phyloP scores from a whole-genome alignment of 2,329 filamentous ascomycete species.

The Cercospora brassicicola region DNA sequence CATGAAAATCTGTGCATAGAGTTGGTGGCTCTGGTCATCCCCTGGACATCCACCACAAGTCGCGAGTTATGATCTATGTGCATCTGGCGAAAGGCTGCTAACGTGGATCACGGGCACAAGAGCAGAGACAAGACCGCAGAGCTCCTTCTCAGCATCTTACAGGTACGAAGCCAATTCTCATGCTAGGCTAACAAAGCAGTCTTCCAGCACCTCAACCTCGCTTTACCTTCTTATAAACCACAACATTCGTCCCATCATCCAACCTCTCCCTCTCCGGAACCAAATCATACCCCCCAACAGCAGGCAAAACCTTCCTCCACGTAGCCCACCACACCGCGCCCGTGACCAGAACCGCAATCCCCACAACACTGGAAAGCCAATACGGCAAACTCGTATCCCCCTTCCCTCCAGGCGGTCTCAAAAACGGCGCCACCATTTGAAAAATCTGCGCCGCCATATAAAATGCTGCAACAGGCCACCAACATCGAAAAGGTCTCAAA shows the following conservation, averaged over 20 bases:
- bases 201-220: not conserved
- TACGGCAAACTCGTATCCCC: conserved; percentile 47
- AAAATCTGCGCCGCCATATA: conserved; percentile 44
- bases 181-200: not conserved
- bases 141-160: not conserved
- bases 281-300: conserved; percentile 2
- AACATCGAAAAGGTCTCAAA: conserved; percentile 64
- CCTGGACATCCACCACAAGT: not conserved
- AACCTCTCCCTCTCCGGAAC: conserved; percentile 7
- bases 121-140: not conserved
- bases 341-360: conserved; percentile 40
- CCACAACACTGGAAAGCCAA: conserved; percentile 48
- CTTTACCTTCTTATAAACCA: conserved; percentile 11
- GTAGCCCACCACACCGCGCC: conserved; percentile 15
- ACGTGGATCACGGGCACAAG: not conserved
- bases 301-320: conserved; percentile 12
- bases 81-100: not conserved
- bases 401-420: conserved; percentile 44
- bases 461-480: conserved; percentile 58
- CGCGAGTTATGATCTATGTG: not conserved
- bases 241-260: conserved; percentile 5
- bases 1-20: not conserved
- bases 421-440: conserved; percentile 46
- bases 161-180: no score
- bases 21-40: not conserved